Percentiles rank a stretch among this genome's conserved stretches.
Conservation (phyloP, 768 basidiomycete genomes). For the Lactifluus pinguis region DNA sequence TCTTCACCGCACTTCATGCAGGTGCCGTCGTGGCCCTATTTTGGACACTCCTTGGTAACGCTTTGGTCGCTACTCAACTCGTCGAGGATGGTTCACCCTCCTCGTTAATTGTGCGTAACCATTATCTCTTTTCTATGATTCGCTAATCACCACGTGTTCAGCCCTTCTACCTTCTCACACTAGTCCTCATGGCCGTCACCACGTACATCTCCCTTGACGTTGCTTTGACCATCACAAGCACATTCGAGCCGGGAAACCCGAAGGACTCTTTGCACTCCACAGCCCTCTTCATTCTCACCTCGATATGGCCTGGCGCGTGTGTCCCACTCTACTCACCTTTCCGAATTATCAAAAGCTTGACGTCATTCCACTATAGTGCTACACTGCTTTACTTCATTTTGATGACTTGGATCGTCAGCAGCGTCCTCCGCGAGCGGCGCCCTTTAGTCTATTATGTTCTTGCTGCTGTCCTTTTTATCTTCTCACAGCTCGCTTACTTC, state of each 20-base stretch:
- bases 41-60: constrained; percentile 72
- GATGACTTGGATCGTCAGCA: constrained; percentile 75
- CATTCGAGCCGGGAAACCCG: constrained; percentile 52
- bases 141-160: constrained; percentile 22
- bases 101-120: constrained; percentile 44
- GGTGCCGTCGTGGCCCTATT: constrained; percentile 70
- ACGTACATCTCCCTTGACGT: constrained; percentile 83
- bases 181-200: constrained; percentile 60
- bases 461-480: constrained; percentile 66
- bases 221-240: constrained; percentile 52
- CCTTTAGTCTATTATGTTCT: constrained; percentile 76
- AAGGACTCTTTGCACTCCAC: constrained; percentile 51
- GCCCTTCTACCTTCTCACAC: constrained; percentile 53
- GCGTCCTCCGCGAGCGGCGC: constrained; percentile 64
- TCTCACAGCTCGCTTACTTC: constrained; percentile 78
- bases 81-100: constrained; percentile 85
- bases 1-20: constrained; percentile 71
- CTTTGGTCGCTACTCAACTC: constrained; percentile 74
- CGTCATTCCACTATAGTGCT: constrained; percentile 33
- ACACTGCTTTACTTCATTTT: constrained; percentile 59
- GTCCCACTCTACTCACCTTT: constrained; percentile 25
- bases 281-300: constrained; percentile 72
- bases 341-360: neutral
- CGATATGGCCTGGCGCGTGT: constrained; percentile 71
- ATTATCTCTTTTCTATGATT: neutral